A percentile compares a stretch with the other conserved stretches of the same genome.
Evolutionary conservation across 2,329 filamentous ascomycete genomes (phyloP).

Genomic region (Botrytis sinoallii): DNA sequence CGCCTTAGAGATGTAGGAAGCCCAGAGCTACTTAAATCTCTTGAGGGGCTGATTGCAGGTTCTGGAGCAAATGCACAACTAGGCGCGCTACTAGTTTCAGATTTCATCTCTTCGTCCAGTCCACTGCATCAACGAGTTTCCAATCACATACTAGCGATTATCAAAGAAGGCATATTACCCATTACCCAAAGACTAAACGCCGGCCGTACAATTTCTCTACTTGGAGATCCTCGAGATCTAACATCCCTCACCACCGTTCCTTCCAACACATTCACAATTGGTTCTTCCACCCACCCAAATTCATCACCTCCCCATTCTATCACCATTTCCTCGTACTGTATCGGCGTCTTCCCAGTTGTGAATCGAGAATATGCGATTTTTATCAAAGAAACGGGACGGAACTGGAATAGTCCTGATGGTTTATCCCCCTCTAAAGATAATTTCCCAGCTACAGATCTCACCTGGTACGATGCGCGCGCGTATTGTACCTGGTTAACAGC

Average conservation of each 20-base stretch:
- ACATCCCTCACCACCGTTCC: background rate
- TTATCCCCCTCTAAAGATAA: background rate
- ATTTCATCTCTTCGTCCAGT: background rate
- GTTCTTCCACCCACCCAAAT: background rate
- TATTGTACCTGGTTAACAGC: background rate
- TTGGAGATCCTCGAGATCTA: background rate
- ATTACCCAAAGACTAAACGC: background rate
- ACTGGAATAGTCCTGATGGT: background rate
- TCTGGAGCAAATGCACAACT: background rate
- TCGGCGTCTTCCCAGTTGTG: background rate
- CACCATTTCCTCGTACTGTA: background rate
- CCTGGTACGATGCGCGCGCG: background rate
- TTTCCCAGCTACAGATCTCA: background rate
- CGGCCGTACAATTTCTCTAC: background rate
- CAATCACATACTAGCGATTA: background rate
- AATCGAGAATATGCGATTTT: background rate
- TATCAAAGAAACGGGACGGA: background rate
- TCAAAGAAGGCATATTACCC: background rate
- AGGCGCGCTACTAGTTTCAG: background rate
- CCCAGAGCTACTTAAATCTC: background rate
- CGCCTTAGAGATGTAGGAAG: background rate
- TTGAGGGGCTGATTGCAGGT: background rate
- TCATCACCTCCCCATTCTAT: background rate
- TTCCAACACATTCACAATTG: background rate
- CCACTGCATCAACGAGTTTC: background rate